Percentiles rank a stretch among this genome's conserved stretches.
Evolutionary conservation across 441 rosid genomes (phyloP).

Genomic region (Aquilaria agallochum): DNA sequence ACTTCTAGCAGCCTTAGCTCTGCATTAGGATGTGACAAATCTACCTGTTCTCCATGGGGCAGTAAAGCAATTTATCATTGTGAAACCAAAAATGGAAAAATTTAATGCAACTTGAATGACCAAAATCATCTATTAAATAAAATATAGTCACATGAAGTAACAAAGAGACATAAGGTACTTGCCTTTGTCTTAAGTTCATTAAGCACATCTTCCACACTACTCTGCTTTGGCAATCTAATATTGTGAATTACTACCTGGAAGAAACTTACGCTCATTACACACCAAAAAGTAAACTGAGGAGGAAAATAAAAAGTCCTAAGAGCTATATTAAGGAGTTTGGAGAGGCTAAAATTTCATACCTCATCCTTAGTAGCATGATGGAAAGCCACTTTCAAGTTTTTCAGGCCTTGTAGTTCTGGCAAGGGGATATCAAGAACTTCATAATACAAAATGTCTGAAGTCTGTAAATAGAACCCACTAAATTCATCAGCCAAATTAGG

Average conservation of each 20-base stretch:
- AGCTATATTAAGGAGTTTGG: constrained; percentile 12
- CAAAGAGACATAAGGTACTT: constrained; percentile 23
- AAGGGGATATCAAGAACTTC: constrained; percentile 78
- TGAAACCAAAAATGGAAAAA: constrained; percentile 4
- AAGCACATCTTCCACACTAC: constrained; percentile 76
- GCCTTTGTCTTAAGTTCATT: constrained; percentile 70
- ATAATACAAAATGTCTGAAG: constrained; percentile 67
- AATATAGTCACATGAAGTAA: background rate
- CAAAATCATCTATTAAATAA: constrained; percentile 3
- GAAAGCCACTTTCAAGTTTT: constrained; percentile 69
- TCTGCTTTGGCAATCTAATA: constrained; percentile 67
- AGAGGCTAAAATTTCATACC: constrained; percentile 24
- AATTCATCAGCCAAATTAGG: constrained; percentile 14
- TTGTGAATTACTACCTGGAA: constrained; percentile 59
- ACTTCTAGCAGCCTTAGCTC: constrained; percentile 72
- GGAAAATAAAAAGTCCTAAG: constrained; percentile 9
- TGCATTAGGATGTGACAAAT: constrained; percentile 61
- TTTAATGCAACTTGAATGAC: background rate
- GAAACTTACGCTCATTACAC: background rate
- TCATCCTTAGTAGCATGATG: constrained; percentile 77
- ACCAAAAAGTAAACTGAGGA: constrained; percentile 15
- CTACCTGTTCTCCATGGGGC: constrained; percentile 38
- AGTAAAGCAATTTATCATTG: background rate
- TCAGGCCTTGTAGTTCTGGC: constrained; percentile 72
- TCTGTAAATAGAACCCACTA: constrained; percentile 30